phyloP scores from a whole-genome alignment of 805 yeast genomes.

The Metschnikowia santaceciliae region DNA sequence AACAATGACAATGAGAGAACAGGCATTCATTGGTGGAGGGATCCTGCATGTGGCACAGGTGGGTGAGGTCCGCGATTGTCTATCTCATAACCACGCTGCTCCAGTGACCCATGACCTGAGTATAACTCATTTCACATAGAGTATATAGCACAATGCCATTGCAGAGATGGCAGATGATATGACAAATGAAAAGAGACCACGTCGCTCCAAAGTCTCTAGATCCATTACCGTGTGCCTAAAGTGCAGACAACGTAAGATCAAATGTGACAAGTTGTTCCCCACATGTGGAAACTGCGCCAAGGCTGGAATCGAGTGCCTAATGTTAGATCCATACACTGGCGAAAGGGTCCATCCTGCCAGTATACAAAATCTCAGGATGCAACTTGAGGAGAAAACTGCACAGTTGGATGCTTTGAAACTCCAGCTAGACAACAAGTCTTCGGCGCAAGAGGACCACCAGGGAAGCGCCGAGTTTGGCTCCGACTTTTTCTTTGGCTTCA shows the following conservation, averaged over 20 bases:
- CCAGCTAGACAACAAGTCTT: slow-evolving; percentile 1
- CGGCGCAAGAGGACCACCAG: not conserved
- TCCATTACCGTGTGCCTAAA: slow-evolving; percentile 16
- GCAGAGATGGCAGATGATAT: not conserved
- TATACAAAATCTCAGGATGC: slow-evolving; percentile 8
- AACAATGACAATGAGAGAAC: not conserved
- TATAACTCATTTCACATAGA: not conserved
- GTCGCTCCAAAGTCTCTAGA: slow-evolving; percentile 1
- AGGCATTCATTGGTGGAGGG: not conserved
- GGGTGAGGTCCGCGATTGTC: not conserved
- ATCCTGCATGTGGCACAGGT: not conserved
- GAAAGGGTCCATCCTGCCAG: slow-evolving; percentile 13
- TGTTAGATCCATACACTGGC: slow-evolving; percentile 14
- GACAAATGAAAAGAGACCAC: not conserved
- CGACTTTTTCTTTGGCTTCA: not conserved
- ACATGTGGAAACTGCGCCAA: slow-evolving; percentile 16
- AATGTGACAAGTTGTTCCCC: slow-evolving; percentile 17
- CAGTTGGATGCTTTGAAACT: slow-evolving; percentile 6
- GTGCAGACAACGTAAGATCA: slow-evolving; percentile 14
- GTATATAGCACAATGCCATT: not conserved
- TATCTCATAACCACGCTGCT: not conserved
- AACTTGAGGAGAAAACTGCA: slow-evolving; percentile 8
- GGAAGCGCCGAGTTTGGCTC: not conserved
- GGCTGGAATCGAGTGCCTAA: slow-evolving; percentile 12
- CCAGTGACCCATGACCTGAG: not conserved